Conservation (phyloP, 139 green algal genomes). For the Chlamydomonas asymmetrica region DNA sequence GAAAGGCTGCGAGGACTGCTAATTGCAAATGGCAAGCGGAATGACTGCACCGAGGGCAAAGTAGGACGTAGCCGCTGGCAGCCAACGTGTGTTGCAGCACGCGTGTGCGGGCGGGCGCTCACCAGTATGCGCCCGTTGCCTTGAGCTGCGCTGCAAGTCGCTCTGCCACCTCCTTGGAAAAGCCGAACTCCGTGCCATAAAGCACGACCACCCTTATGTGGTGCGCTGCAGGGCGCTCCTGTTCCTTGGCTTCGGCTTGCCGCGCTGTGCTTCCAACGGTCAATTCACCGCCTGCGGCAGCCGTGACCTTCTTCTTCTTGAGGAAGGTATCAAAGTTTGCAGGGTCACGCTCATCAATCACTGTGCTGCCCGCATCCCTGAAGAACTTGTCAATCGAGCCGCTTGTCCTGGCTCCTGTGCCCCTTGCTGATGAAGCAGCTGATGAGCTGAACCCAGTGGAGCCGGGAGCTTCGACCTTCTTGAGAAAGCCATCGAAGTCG, state of each 20-base stretch:
- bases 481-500: constrained; percentile 47
- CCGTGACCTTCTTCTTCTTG: no score
- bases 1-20: no score
- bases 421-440: constrained; percentile 5
- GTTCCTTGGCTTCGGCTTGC: neutral
- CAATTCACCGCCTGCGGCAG: no score
- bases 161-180: constrained; percentile 86
- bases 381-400: constrained; percentile 19
- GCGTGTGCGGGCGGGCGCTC: no score
- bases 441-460: constrained; percentile 22
- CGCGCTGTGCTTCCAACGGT: no score
- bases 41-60: neutral
- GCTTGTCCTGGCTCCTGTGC: neutral
- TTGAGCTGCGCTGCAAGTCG: constrained; percentile 53
- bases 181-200: constrained; percentile 90
- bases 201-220: constrained; percentile 64
- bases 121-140: constrained; percentile 42
- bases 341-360: constrained; percentile 33
- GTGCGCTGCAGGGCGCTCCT: neutral
- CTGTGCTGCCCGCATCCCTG: constrained; percentile 17
- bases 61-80: neutral
- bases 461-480: constrained; percentile 4
- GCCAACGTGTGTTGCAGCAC: neutral
- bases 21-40: no score
- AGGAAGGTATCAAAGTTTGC: constrained; percentile 45